phyloP scores from a whole-genome alignment of 176 grass and related monocot genomes.

The Cenchrus americanus region DNA sequence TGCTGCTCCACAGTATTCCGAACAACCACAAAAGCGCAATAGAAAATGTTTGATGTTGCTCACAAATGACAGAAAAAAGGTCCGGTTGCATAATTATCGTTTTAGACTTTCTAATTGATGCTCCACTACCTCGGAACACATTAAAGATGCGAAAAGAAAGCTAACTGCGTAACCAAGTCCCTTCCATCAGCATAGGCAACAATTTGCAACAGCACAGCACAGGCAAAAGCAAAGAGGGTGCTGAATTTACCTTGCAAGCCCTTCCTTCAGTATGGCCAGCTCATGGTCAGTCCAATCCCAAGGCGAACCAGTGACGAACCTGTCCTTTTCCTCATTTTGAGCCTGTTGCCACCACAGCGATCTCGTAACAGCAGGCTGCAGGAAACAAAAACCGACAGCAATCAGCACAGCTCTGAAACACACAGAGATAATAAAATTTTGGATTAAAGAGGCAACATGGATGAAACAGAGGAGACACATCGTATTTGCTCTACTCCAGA shows the following conservation, averaged over 20 bases:
- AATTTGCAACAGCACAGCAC: not conserved
- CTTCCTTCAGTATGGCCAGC: slow-evolving; percentile 68
- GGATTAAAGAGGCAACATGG: not conserved
- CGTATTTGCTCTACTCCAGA: not conserved
- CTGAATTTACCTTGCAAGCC: slow-evolving; percentile 60
- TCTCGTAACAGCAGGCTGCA: slow-evolving; percentile 54
- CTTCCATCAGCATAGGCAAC: too few species aligned
- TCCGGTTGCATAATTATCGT: too few species aligned
- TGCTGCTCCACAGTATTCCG: slow-evolving; percentile 9
- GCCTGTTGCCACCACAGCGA: slow-evolving; percentile 1
- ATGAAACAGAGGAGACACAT: not conserved
- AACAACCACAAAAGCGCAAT: slow-evolving; percentile 12
- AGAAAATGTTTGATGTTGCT: slow-evolving; percentile 24
- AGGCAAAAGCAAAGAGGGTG: not conserved
- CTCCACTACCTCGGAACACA: too few species aligned
- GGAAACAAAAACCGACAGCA: not conserved
- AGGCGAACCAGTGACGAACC: too few species aligned
- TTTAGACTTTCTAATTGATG: too few species aligned
- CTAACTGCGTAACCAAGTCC: too few species aligned
- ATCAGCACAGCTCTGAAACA: not conserved
- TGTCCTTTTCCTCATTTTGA: slow-evolving; percentile 28
- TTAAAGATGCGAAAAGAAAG: too few species aligned
- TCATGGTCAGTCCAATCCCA: slow-evolving; percentile 72
- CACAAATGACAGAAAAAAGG: slow-evolving; percentile 28
- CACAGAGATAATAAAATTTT: not conserved